Base-by-base conservation (phyloP, 345 rosid genomes). In the Camelina neglecta region DNA sequence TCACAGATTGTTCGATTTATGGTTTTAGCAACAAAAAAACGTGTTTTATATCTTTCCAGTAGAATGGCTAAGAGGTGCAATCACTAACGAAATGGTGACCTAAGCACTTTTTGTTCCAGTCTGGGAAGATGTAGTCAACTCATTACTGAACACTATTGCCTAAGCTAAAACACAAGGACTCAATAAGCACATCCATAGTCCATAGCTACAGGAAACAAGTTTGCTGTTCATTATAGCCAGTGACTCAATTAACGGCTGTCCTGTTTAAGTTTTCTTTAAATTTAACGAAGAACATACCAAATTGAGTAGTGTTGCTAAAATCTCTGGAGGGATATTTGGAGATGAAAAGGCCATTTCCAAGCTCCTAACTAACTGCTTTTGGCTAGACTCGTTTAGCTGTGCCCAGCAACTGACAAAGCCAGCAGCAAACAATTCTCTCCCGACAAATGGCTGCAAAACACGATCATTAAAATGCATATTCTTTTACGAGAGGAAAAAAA, bases 361-460 rank as follows among this genome's bases (percentile, higher is more conserved):
- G 83, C 93, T 93, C 73, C 84, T 87, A 78, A 95, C 99, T 75
- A 95, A 74, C 78, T 92, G 97, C 77, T 85, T 89, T 84, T 92
- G 99, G 82, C 97, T 90, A 75, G 85, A 59, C 75, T 90, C 99
- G 65, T 82, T 87, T 68, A 95, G 87, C 79, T 92, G 89, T 55
- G 90, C 86, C 99, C 99, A 95, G 84, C 98, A 95, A 85, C 99
- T 95, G 79, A 95, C 99, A 84, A 95, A 95, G 77, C 99, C 97
- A 78, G 99, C 99, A 59, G 99, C 96, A 82, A 95, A 95, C 87
- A 95, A 83, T 86, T 92, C 98, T 73, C 99, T 88, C 65, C 99
- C 99, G 73, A 90, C 91, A 71, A 87, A 84, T 82, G 99, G 99
- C 99, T 95, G 91, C 79, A 84, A 75, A 79, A 73, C 50, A 56